Evolutionary conservation across 2,329 filamentous ascomycete species (phyloP), one percentile per base, ranked within the genome.

Genomic region (Aspergillus sp.): DNA sequence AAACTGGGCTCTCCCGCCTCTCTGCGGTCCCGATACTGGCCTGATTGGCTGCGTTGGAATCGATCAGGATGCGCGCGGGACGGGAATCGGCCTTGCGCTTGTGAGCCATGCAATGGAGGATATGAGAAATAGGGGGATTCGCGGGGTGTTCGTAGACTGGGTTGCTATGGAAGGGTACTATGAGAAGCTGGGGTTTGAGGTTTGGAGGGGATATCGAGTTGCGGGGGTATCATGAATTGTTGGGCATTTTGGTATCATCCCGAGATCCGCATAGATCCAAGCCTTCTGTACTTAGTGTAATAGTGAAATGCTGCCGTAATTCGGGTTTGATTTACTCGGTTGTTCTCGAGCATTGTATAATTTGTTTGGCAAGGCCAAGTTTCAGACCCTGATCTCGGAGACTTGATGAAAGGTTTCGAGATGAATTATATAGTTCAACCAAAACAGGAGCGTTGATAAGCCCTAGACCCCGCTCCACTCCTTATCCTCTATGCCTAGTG

Each of bases 31-130:
- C 5, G 74, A 77, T 13, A 81, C 79, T 0, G 80, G 80, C 0
- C 62, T 82, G 22, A 81, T 82, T 43, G 79, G 76, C 7, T 80
- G 76, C 54, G 79, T 82, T 6, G 80, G 80, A 6, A 76, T 82
- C 15, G 77, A 81, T 65, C 61, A 68, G 11, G 67, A 64, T 7
- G 71, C 73, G 22, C 73, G 80, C 15, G 74, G 74, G 5, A 72
- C 72, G 30, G 80, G 80, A 6, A 70, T 81, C 23, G 78, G 79
- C 9, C 67, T 81, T 47, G 77, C 77, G 25, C 66, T 83, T 56
- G 59, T 83, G 49, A 76, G 76, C 17, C 74, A 78, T 64, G 79
- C 81, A 19, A 72, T 81, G 30, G 71, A 80, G 66, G 67, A 80
- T 66, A 77, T 83, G 78, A 77, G 72, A 62, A 57, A 73, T 45